A percentile compares a stretch with the other conserved stretches of the same genome.
Conservation (phyloP, 2,329 filamentous ascomycete species). For the Cladobotryum protrusum region DNA sequence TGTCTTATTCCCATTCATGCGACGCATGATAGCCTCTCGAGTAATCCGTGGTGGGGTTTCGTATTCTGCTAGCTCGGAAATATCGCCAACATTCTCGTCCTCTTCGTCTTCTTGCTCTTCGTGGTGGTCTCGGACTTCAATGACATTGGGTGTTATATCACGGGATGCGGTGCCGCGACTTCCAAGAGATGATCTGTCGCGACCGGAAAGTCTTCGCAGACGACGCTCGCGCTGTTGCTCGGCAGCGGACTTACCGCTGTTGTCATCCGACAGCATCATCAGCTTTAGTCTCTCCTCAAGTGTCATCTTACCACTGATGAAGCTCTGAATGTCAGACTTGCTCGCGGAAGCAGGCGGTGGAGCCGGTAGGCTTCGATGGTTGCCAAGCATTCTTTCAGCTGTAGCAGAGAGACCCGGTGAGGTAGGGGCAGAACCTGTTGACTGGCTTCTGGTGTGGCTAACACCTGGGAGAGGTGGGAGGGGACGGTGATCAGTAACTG, state of each 20-base stretch:
- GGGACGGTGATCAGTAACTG: conserved; percentile 75
- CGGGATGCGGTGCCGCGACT: conserved; percentile 10
- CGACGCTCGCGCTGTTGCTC: conserved; percentile 64
- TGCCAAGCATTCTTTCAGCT: conserved; percentile 63
- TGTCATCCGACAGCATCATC: conserved; percentile 77
- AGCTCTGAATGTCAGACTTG: conserved; percentile 72
- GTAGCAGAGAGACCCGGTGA: conserved; percentile 62
- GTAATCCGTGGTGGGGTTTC: conserved; percentile 74
- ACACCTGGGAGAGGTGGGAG: conserved; percentile 77
- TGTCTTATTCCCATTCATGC: conserved; percentile 62
- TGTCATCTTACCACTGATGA: conserved; percentile 70
- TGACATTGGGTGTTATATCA: conserved; percentile 4
- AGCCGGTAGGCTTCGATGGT: conserved; percentile 63
- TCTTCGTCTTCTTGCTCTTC: conserved; percentile 55
- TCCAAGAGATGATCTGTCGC: conserved; percentile 32
- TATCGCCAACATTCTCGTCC: conserved; percentile 54
- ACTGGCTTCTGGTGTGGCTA: conserved; percentile 31
- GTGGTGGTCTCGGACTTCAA: conserved; percentile 39
- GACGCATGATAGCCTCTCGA: conserved; percentile 84
- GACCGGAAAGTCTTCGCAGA: conserved; percentile 55
- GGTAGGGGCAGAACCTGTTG: conserved; percentile 44
- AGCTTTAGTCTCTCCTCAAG: conserved; percentile 79
- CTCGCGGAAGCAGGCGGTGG: conserved; percentile 62
- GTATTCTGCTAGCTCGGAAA: conserved; percentile 55
- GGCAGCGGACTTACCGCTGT: conserved; percentile 49